These are phyloP conservation scores for Fabrea salina DNA, from an alignment of 169 alveolate genomes.

Conservation along the genomic window DNA sequence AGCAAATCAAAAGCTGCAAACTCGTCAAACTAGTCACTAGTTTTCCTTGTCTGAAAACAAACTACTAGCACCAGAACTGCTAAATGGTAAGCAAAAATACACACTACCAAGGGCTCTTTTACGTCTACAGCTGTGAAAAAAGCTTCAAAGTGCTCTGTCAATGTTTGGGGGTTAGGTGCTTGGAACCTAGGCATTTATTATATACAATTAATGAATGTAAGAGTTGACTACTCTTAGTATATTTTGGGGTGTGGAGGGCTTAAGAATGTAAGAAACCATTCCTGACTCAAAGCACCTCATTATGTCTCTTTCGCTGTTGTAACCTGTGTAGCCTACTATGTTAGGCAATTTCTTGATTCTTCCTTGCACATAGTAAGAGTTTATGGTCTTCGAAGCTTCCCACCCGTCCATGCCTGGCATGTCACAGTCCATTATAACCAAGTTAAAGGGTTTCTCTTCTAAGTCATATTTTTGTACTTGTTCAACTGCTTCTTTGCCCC, in stretches of 20 bases:
- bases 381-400: neutral
- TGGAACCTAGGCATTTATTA: constrained; percentile 11
- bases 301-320: neutral
- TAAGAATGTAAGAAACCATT: neutral
- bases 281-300: neutral
- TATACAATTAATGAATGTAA: no score
- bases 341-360: neutral
- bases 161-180: constrained; percentile 14
- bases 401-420: constrained; percentile 16
- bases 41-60: neutral
- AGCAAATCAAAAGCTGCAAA: constrained; percentile 4
- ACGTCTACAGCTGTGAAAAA: constrained; percentile 18
- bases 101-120: neutral
- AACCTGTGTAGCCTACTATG: constrained; percentile 15
- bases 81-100: neutral
- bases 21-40: neutral
- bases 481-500: constrained; percentile 24
- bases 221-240: neutral
- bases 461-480: neutral
- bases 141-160: constrained; percentile 13
- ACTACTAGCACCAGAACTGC: neutral
- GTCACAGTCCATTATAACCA: constrained; percentile 15
- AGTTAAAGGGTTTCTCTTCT: neutral
- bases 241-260: neutral
- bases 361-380: neutral